Percentiles rank a stretch among this genome's conserved stretches.
phyloP scores from a whole-genome alignment of 2,329 filamentous ascomycete genomes.

The Aspergillus brasiliensis region DNA sequence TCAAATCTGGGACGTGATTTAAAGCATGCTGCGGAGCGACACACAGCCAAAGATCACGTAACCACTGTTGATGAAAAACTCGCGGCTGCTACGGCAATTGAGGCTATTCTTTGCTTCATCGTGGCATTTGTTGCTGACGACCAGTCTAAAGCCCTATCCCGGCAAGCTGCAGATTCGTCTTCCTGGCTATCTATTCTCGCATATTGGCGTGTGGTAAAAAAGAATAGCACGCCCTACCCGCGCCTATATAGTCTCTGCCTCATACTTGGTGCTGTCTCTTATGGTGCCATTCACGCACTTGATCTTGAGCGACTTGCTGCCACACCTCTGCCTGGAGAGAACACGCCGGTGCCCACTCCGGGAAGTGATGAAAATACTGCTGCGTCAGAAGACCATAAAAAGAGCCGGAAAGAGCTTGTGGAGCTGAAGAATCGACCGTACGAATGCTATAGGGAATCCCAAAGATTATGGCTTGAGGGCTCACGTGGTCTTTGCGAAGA shows the following conservation, averaged over 20 bases:
- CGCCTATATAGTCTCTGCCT: slow-evolving; percentile 48
- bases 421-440: slow-evolving; percentile 45
- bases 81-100: slow-evolving; percentile 44
- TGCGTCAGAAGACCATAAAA: slow-evolving; percentile 40
- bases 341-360: slow-evolving; percentile 45
- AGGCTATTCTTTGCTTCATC: slow-evolving; percentile 52
- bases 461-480: slow-evolving; percentile 48
- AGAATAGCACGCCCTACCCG: slow-evolving; percentile 40
- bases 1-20: slow-evolving; percentile 47
- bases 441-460: slow-evolving; percentile 45
- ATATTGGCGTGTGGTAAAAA: slow-evolving; percentile 50
- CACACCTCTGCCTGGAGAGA: slow-evolving; percentile 42
- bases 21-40: slow-evolving; percentile 48
- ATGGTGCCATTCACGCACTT: slow-evolving; percentile 47
- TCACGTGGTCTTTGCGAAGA: slow-evolving; percentile 44
- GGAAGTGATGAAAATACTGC: slow-evolving; percentile 46
- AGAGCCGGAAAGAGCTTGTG: slow-evolving; percentile 40
- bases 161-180: slow-evolving; percentile 42
- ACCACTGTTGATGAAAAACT: slow-evolving; percentile 38
- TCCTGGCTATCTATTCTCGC: slow-evolving; percentile 52
- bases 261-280: slow-evolving; percentile 50
- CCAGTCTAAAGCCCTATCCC: slow-evolving; percentile 37
- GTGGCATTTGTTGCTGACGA: slow-evolving; percentile 50
- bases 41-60: slow-evolving; percentile 33
- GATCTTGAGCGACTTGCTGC: slow-evolving; percentile 49